Conservation (phyloP, 2,329 filamentous ascomycete species). For the Furcasterigmium sp. region DNA sequence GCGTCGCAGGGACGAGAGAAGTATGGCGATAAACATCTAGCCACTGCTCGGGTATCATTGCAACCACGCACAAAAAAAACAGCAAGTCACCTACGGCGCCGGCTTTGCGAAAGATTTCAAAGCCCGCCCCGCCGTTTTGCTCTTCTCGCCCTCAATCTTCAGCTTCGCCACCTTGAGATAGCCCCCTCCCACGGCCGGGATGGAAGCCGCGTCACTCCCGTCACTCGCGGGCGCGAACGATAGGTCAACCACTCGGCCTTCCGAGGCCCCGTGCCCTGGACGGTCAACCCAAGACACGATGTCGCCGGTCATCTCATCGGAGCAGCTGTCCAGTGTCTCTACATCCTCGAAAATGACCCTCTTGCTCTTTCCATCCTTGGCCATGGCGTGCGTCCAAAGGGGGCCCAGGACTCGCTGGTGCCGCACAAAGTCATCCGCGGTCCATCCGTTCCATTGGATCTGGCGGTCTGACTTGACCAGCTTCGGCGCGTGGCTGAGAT, state of each 20-base stretch:
- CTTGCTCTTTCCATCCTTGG: constrained; percentile 18
- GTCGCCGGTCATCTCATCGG: background rate
- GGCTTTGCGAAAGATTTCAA: background rate
- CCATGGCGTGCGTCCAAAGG: constrained; percentile 51
- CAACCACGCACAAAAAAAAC: too few species aligned
- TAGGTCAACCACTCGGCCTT: background rate
- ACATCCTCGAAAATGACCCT: constrained; percentile 34
- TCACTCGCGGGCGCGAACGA: constrained; percentile 3
- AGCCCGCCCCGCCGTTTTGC: constrained; percentile 4
- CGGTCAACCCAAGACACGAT: constrained; percentile 2
- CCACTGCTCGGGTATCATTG: too few species aligned
- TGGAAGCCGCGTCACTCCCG: constrained; percentile 4
- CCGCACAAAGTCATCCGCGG: constrained; percentile 46
- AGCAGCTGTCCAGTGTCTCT: constrained; percentile 12
- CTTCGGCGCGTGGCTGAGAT: constrained; percentile 60
- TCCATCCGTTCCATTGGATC: constrained; percentile 54
- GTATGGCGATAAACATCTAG: too few species aligned
- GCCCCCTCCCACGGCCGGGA: background rate
- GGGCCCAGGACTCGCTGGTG: constrained; percentile 57
- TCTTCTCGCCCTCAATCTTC: constrained; percentile 8
- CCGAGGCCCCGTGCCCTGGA: background rate
- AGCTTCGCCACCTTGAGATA: constrained; percentile 6
- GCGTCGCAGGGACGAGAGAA: too few species aligned
- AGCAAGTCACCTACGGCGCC: too few species aligned
- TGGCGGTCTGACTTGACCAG: constrained; percentile 59